Evolutionary conservation across 2,329 filamentous ascomycete species (phyloP), one percentile per base, ranked within the genome.

Genomic region (Alternaria consortialis): DNA sequence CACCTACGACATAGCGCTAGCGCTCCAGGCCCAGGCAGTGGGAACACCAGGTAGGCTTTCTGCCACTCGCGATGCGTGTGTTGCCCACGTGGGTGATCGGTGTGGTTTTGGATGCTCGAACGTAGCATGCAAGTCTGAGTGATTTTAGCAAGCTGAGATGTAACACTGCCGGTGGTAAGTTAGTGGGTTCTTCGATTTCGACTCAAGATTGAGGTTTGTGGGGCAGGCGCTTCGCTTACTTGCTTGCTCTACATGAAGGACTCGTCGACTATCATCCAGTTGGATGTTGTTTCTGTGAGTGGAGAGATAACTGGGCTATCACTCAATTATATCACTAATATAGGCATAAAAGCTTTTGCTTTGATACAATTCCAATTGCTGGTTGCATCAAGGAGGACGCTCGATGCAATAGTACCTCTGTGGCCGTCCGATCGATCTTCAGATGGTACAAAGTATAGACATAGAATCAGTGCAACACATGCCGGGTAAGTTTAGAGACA

Each of bases 81-180:
- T 31, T 36, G 42, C 56, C 56, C 56, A 58, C 56, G 56, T 58
- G 56, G 56, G 56, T 46, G 42, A 36, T 54, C 12, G 31, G 50
- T 37, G 43, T 55, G 56, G 50, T 34, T 40, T 29, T 23, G 13
- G 12, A 11, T 39, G 23, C 27, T 20, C 54, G n/a, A 23, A 36
- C 4, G 34, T 36, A 36, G 46, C 6, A 37, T 54, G 32, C 25
- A 39, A 53, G 13, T 47, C 44, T 17, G 40, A 43, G 31, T 46
- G 9, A 40, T 17, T 46, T 23, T 29, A 44, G 44, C 31, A 39
- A 48, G 31, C 15, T 25, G 34, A 43, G 27, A 11, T 39, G 43
- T 15, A n/a, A 23, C 20, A 40, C 27, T 53, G 34, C 40, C 40
- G 27, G 27, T 39, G n/a, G 25, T 27, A 43, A 17, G 12, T 36